Percentiles rank a stretch among this genome's conserved stretches.
These are phyloP conservation scores for Exophiala sp. DNA, from an alignment of 2,329 filamentous ascomycete species.

Conservation along the genomic window DNA sequence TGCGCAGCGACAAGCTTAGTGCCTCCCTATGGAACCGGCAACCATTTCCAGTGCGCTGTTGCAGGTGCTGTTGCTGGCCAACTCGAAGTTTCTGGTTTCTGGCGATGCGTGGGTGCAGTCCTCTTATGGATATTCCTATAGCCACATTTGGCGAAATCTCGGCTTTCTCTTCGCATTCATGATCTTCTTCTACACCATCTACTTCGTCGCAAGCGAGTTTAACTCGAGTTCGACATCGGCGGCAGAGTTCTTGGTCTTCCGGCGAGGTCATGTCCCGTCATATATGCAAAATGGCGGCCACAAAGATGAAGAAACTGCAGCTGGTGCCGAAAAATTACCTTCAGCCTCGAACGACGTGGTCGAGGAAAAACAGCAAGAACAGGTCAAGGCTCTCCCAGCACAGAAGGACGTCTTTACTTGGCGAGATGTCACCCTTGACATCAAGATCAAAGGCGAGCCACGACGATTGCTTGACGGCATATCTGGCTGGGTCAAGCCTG, in stretches of 20 bases:
- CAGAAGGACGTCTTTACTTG: slow-evolving; percentile 48
- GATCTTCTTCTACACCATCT: slow-evolving; percentile 59
- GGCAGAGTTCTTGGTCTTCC: slow-evolving; percentile 73
- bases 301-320: slow-evolving; percentile 20
- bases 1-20: slow-evolving; percentile 38
- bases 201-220: slow-evolving; percentile 63
- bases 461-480: slow-evolving; percentile 55
- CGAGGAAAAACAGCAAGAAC: slow-evolving; percentile 45
- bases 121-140: slow-evolving; percentile 56
- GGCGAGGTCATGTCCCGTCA: slow-evolving; percentile 60
- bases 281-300: slow-evolving; percentile 31
- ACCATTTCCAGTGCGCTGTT: slow-evolving; percentile 61
- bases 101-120: slow-evolving; percentile 60
- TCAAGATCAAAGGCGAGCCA: slow-evolving; percentile 56
- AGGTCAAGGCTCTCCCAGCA: slow-evolving; percentile 31
- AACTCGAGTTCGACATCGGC: slow-evolving; percentile 66
- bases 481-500: slow-evolving; percentile 54
- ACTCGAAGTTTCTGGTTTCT: slow-evolving; percentile 56
- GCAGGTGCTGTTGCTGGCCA: slow-evolving; percentile 56
- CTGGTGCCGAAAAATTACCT: slow-evolving; percentile 22
- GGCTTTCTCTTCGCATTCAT: slow-evolving; percentile 66
- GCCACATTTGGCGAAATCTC: slow-evolving; percentile 66
- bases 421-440: slow-evolving; percentile 55
- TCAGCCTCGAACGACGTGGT: slow-evolving; percentile 30
- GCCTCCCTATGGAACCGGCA: slow-evolving; percentile 70